These are phyloP conservation scores for Sutorius australiensis DNA, from an alignment of 768 basidiomycete genomes.

Conservation along the genomic window DNA sequence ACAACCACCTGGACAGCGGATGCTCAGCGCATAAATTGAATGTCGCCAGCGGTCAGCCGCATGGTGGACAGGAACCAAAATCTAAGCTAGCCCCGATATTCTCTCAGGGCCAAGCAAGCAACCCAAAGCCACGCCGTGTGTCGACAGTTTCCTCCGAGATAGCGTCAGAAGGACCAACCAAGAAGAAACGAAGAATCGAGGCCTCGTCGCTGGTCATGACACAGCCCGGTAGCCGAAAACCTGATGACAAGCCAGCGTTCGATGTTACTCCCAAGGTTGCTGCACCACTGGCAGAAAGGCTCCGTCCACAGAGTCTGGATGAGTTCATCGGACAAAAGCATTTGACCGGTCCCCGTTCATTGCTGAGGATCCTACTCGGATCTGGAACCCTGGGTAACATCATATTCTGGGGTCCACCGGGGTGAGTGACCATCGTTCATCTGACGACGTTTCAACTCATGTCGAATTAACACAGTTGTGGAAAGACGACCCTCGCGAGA, in stretches of 20 bases:
- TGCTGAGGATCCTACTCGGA: constrained; percentile 52
- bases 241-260: constrained; percentile 18
- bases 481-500: constrained; percentile 75
- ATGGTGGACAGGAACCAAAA: constrained; percentile 12
- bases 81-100: constrained; percentile 44
- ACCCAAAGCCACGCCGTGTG: constrained; percentile 7
- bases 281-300: constrained; percentile 65
- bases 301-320: constrained; percentile 59
- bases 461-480: constrained; percentile 41
- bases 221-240: constrained; percentile 16
- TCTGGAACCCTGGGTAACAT: constrained; percentile 53
- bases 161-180: constrained; percentile 11
- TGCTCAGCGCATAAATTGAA: constrained; percentile 31
- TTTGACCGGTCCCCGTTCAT: constrained; percentile 52
- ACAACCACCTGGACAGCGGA: constrained; percentile 48
- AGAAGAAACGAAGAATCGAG: constrained; percentile 30
- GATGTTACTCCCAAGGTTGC: constrained; percentile 28
- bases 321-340: constrained; percentile 74
- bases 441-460: neutral
- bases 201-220: constrained; percentile 2
- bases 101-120: constrained; percentile 18
- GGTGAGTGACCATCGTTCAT: constrained; percentile 33
- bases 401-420: constrained; percentile 75
- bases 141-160: constrained; percentile 10
- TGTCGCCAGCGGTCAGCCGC: neutral